Percentiles rank a stretch among this genome's conserved stretches.
Conservation (phyloP, 805 yeast genomes). For the Candida pseudoglaebosa region DNA sequence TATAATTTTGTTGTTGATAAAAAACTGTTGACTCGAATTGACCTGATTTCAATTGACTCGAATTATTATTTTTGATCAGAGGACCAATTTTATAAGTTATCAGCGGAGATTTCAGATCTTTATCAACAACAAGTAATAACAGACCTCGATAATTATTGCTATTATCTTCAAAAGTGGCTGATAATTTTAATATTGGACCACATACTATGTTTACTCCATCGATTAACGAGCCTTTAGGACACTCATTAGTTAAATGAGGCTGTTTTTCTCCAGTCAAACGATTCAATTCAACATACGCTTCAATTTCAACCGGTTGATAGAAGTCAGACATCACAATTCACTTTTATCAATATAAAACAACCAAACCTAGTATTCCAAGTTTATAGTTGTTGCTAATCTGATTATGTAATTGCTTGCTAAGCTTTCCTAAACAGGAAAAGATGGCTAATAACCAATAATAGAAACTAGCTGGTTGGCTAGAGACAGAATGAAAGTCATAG, state of each 20-base stretch:
- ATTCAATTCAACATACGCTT: slow-evolving; percentile 26
- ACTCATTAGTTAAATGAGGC: slow-evolving; percentile 20
- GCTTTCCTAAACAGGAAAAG: too few relatives aligned
- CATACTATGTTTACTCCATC: slow-evolving; percentile 47
- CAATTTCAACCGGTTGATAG: slow-evolving; percentile 22
- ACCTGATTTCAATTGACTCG: slow-evolving; percentile 25
- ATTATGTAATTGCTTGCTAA: too few relatives aligned
- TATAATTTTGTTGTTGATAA: slow-evolving; percentile 42
- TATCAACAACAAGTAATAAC: slow-evolving; percentile 53
- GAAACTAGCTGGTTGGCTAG: too few relatives aligned
- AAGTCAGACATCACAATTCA: too few relatives aligned
- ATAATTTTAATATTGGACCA: slow-evolving; percentile 75
- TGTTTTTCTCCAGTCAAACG: slow-evolving; percentile 12
- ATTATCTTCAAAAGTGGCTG: slow-evolving; percentile 55
- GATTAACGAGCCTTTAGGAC: slow-evolving; percentile 24
- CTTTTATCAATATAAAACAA: too few relatives aligned
- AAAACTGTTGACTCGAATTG: slow-evolving; percentile 44
- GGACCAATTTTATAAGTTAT: slow-evolving; percentile 37
- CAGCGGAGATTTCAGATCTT: slow-evolving; percentile 18
- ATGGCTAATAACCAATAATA: too few relatives aligned
- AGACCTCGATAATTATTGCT: slow-evolving; percentile 60
- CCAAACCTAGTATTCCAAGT: too few relatives aligned
- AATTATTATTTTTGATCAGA: slow-evolving; percentile 11
- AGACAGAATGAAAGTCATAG: too few relatives aligned
- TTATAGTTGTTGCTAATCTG: too few relatives aligned